A percentile compares a stretch with the other conserved stretches of the same genome.
Conservation (phyloP, 176 grass and related monocot species). For the Otatea glauca region DNA sequence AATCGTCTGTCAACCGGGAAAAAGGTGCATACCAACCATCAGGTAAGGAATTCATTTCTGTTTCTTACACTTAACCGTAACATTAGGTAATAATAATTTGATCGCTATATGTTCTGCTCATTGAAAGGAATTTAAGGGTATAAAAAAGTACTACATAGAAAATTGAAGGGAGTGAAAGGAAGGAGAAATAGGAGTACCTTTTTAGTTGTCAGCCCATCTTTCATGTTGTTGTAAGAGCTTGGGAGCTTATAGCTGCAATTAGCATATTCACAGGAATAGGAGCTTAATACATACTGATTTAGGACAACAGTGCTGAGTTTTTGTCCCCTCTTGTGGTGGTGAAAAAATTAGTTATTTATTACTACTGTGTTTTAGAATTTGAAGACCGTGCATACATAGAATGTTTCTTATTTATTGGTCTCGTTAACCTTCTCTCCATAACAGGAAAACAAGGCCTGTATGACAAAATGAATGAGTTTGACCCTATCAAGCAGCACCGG, state of each 20-base stretch:
- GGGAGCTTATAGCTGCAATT: slow-evolving; percentile 30
- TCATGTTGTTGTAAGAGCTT: background rate
- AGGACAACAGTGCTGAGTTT: background rate
- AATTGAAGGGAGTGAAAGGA: slow-evolving; percentile 10
- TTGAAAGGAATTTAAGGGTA: background rate
- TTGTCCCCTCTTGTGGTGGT: background rate
- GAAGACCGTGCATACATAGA: background rate
- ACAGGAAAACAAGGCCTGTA: slow-evolving; percentile 58
- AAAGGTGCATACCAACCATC: slow-evolving; percentile 34
- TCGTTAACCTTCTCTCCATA: slow-evolving; percentile 21
- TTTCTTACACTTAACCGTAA: background rate
- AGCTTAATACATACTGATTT: slow-evolving; percentile 21
- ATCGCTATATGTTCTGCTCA: background rate
- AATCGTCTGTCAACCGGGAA: slow-evolving; percentile 30
- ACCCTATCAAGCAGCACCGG: slow-evolving; percentile 90
- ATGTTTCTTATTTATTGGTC: slow-evolving; percentile 22
- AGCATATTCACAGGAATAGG: slow-evolving; percentile 15
- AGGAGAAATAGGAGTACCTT: slow-evolving; percentile 14
- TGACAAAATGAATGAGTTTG: slow-evolving; percentile 69
- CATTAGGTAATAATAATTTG: background rate
- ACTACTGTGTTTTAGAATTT: background rate
- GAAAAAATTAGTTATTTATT: background rate
- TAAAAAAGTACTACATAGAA: slow-evolving; percentile 17
- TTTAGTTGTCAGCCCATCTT: background rate
- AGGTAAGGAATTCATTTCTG: slow-evolving; percentile 46